phyloP scores from a whole-genome alignment of 805 yeast species.

The Yamadazyma kitorensis region DNA sequence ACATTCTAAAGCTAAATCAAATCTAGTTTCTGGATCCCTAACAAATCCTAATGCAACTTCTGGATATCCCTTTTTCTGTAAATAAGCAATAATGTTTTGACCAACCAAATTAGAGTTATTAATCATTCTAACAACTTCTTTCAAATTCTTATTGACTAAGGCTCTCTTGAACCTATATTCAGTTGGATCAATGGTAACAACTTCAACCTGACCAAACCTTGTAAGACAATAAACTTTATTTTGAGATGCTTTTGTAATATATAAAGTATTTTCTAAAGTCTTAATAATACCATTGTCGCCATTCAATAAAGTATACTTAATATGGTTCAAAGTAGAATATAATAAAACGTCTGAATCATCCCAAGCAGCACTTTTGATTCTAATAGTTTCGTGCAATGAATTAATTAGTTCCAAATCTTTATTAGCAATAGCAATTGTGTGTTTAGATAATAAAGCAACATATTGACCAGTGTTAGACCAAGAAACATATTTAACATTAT shows the following conservation, averaged over 20 bases:
- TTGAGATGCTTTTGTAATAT: constrained; percentile 70
- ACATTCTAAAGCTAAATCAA: constrained; percentile 92
- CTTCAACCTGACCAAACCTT: constrained; percentile 82
- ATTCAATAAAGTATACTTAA: constrained; percentile 87
- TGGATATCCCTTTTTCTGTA: constrained; percentile 94
- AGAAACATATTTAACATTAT: constrained; percentile 79
- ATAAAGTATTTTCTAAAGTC: constrained; percentile 85
- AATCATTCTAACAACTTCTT: constrained; percentile 87
- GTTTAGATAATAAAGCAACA: constrained; percentile 86
- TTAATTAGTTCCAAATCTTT: constrained; percentile 74
- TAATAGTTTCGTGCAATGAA: constrained; percentile 91
- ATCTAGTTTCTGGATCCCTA: constrained; percentile 92
- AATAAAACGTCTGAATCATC: constrained; percentile 89
- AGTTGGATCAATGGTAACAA: constrained; percentile 83
- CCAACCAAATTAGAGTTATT: constrained; percentile 90
- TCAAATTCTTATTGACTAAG: constrained; percentile 81
- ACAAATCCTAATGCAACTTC: constrained; percentile 97
- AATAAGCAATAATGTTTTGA: constrained; percentile 91
- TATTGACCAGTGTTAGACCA: constrained; percentile 90
- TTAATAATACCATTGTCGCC: constrained; percentile 95
- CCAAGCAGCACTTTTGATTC: constrained; percentile 97
- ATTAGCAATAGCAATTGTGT: constrained; percentile 84
- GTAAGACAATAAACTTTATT: constrained; percentile 74
- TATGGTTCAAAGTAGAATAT: constrained; percentile 92
- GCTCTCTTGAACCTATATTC: constrained; percentile 97